Conservation (phyloP, 768 basidiomycete species). For the Tylopilus sp. region DNA sequence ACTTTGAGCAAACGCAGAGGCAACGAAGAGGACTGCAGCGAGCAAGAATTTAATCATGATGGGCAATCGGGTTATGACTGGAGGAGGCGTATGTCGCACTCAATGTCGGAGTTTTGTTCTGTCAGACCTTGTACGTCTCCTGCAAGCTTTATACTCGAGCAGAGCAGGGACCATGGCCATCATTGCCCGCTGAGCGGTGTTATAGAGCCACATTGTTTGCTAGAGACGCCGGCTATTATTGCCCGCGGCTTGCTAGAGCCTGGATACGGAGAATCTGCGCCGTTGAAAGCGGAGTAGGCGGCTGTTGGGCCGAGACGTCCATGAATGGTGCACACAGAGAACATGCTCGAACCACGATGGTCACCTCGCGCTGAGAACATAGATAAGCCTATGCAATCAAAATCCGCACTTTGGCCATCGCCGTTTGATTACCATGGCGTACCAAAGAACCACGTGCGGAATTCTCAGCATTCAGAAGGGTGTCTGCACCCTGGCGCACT, state of each 20-base stretch:
- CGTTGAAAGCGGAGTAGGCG: background rate
- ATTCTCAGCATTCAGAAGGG: no score
- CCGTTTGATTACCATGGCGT: no score
- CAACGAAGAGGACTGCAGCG: constrained; percentile 27
- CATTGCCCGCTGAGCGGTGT: background rate
- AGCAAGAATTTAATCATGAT: constrained; percentile 18
- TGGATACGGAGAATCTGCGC: background rate
- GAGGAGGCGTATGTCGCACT: no score
- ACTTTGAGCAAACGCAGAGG: constrained; percentile 40
- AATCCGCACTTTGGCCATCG: background rate
- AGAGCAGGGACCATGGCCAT: background rate
- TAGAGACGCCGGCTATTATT: background rate
- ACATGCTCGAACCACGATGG: background rate
- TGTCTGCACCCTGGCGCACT: no score
- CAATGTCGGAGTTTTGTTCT: no score
- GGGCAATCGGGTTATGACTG: background rate
- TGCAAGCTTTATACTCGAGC: constrained; percentile 5
- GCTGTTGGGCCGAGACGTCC: background rate
- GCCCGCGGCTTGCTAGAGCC: background rate
- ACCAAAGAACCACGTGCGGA: no score
- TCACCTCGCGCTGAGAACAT: background rate
- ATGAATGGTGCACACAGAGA: background rate
- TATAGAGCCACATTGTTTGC: background rate
- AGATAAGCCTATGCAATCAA: background rate
- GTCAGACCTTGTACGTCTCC: background rate